phyloP scores from a whole-genome alignment of 495 filamentous ascomycete species.

The Annulohypoxylon bovei region DNA sequence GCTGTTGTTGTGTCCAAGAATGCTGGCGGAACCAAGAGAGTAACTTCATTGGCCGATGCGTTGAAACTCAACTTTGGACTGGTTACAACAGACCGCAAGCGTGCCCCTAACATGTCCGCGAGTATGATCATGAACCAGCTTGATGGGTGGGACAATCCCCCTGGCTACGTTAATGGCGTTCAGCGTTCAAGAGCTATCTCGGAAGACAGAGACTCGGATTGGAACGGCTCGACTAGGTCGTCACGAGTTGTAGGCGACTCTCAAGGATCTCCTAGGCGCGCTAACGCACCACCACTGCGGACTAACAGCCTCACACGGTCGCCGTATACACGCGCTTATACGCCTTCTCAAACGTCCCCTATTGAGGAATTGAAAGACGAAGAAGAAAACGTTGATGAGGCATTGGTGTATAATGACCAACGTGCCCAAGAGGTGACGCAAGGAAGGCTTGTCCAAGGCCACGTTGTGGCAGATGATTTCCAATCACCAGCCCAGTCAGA shows the following conservation, averaged over 20 bases:
- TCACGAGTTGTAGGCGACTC: slow-evolving; percentile 48
- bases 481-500: slow-evolving; percentile 78
- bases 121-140: slow-evolving; percentile 71
- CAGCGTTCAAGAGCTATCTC: slow-evolving; percentile 31
- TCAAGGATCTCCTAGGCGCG: slow-evolving; percentile 53
- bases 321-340: slow-evolving; percentile 46
- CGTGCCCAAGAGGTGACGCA: slow-evolving; percentile 90
- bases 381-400: slow-evolving; percentile 55
- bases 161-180: slow-evolving; percentile 42
- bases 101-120: slow-evolving; percentile 71
- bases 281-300: slow-evolving; percentile 44
- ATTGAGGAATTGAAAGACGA: slow-evolving; percentile 54
- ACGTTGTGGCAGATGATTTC: slow-evolving; percentile 94
- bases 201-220: slow-evolving; percentile 42
- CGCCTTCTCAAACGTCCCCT: slow-evolving; percentile 51
- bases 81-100: slow-evolving; percentile 90
- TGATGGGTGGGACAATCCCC: slow-evolving; percentile 51
- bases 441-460: slow-evolving; percentile 91
- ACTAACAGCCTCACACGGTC: slow-evolving; percentile 42
- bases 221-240: slow-evolving; percentile 34
- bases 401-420: slow-evolving; percentile 82
- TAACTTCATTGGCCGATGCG: slow-evolving; percentile 95
- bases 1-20: slow-evolving; percentile 99
- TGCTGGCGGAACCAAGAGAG: slow-evolving; percentile 92
- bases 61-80: slow-evolving; percentile 97